Conservation (phyloP, 192 early-diverging fungal genomes). For the Entomortierella lignicola region DNA sequence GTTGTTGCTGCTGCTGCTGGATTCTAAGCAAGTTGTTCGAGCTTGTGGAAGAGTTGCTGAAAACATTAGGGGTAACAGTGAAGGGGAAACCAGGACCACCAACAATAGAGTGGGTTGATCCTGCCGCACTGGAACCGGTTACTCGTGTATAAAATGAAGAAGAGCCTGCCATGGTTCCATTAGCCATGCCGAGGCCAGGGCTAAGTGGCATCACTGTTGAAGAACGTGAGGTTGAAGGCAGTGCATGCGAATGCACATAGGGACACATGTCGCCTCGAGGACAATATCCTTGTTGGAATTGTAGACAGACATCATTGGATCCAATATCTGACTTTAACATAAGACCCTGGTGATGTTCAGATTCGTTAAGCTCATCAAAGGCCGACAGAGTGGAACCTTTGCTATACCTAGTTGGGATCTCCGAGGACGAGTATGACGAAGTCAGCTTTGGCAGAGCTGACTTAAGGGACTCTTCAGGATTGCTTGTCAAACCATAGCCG, state of each 20-base stretch:
- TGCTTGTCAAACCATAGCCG: conserved; percentile 33
- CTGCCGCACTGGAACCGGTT: conserved; percentile 13
- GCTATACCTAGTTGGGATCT: conserved; percentile 49
- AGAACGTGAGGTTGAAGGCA: conserved; percentile 31
- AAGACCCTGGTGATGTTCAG: conserved; percentile 25
- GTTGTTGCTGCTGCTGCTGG: conserved; percentile 36
- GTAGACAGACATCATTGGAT: conserved; percentile 47
- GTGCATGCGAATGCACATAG: conserved; percentile 55
- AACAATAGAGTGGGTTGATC: conserved; percentile 25
- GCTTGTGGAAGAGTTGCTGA: conserved; percentile 18
- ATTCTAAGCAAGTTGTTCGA: conserved; percentile 42
- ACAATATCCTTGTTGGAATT: conserved; percentile 59
- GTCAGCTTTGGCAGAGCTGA: conserved; percentile 53
- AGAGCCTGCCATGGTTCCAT: conserved; percentile 39
- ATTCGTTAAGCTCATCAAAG: conserved; percentile 32
- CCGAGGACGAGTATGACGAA: conserved; percentile 59
- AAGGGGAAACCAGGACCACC: conserved; percentile 39
- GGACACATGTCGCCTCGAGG: conserved; percentile 65
- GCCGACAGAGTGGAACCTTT: conserved; percentile 32
- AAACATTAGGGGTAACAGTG: conserved; percentile 29
- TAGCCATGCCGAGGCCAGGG: conserved; percentile 27
- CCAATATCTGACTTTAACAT: conserved; percentile 30
- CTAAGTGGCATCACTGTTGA: conserved; percentile 28
- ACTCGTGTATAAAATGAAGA: conserved; percentile 30
- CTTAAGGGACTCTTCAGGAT: conserved; percentile 40